Evolutionary conservation across 2,329 filamentous ascomycete species (phyloP), one percentile per base, ranked within the genome.

Genomic region (Phyllosticta ampelicida): DNA sequence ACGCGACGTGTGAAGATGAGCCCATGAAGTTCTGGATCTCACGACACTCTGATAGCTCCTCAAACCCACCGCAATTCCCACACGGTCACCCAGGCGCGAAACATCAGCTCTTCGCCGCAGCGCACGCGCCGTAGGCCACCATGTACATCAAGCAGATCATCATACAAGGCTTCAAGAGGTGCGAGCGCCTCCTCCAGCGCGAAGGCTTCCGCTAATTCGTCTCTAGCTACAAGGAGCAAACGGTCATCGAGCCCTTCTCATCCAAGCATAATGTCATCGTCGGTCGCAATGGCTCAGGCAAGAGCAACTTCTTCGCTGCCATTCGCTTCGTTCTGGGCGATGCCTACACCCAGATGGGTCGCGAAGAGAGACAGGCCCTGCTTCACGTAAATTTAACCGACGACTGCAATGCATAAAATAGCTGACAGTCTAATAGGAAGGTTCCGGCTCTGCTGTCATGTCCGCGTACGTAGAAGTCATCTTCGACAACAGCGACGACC

Each of bases 111-210:
- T 26, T 23, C 21, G 18, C 30, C 19, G 19, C 56, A 29, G 20
- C 49, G 48, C 29, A 52, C 51, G 48, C 51, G 36, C 26, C 23
- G 28, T 48, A 20, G 51, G 44, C 30, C 72, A 80, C 71, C 66
- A 96, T 96, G 91, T 94, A 95, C 79, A 96, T 99, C 82, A 99
- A 99, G 75, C 94, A 99, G 78, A 96, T 97, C 74, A 97, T 96
- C 74, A 97, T 99, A 71, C 94, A 99, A 75, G 94, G 94, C 84
- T 99, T 99, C 78, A 99, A 99, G 78, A 96, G 90, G 90, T 95
- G 74, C 65, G 75, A 59, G 55, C 48, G 23, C 6, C 11, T 51
- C 18, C 10, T 21, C 1, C 10, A 20, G 9, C 36, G 10, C n/a
- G 26, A n/a, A 44, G 48, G 20, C 3, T 9, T 48, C 9, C 51